Conservation (phyloP, 108 stramenopile genomes). For the Licmophora abbreviata region DNA sequence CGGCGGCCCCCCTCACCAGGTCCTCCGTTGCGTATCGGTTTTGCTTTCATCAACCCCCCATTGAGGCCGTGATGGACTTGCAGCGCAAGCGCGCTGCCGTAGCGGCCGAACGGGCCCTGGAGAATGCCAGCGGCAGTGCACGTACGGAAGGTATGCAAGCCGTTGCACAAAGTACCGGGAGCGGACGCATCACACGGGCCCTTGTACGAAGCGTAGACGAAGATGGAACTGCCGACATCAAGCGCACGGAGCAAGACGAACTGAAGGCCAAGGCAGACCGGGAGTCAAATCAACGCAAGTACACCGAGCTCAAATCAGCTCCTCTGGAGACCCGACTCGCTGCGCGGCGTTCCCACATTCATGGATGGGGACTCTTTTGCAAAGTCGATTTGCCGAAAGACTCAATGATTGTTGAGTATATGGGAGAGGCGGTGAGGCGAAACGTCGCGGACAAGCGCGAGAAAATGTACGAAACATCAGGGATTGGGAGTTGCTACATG, state of each 20-base stretch:
- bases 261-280: constrained; percentile 33
- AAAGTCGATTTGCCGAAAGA: constrained; percentile 62
- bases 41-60: constrained; percentile 37
- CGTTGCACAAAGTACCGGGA: constrained; percentile 37
- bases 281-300: constrained; percentile 33
- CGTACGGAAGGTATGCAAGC: constrained; percentile 57
- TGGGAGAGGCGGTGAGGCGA: constrained; percentile 63
- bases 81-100: constrained; percentile 56
- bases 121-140: constrained; percentile 58
- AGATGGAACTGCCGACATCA: constrained; percentile 4
- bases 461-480: constrained; percentile 70
- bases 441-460: constrained; percentile 76
- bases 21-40: constrained; percentile 40
- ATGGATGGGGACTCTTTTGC: constrained; percentile 89
- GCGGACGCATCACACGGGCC: constrained; percentile 60
- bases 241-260: constrained; percentile 14
- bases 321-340: constrained; percentile 52
- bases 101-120: constrained; percentile 50
- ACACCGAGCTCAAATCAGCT: constrained; percentile 48
- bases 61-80: constrained; percentile 35
- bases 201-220: constrained; percentile 50
- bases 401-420: constrained; percentile 68
- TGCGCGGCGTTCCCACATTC: constrained; percentile 71
- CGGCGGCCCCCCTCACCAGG: constrained; percentile 33
- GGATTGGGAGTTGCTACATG: constrained; percentile 88